Evolutionary conservation across 1,139 yeast species (phyloP).

Genomic region (Petasospora rhodanensis): DNA sequence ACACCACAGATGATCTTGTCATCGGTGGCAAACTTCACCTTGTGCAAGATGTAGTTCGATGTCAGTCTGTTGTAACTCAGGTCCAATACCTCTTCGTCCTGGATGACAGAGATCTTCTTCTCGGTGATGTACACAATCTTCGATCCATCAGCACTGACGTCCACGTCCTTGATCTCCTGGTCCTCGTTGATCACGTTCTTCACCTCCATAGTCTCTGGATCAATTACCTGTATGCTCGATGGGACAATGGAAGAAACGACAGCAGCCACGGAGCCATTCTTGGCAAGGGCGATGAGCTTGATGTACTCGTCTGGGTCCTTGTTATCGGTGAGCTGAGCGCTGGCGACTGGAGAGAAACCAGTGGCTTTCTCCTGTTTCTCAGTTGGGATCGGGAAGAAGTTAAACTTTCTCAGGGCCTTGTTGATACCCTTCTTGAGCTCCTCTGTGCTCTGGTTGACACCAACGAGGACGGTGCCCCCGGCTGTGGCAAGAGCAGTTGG

Average conservation of each 20-base stretch:
- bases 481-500: slow-evolving; percentile 67
- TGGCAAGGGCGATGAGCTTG: slow-evolving; percentile 48
- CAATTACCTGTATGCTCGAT: slow-evolving; percentile 52
- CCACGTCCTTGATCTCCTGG: slow-evolving; percentile 47
- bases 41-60: slow-evolving; percentile 41
- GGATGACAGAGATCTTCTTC: slow-evolving; percentile 46
- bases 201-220: slow-evolving; percentile 50
- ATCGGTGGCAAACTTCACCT: slow-evolving; percentile 54
- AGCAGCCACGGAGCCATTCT: slow-evolving; percentile 53
- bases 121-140: slow-evolving; percentile 56
- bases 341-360: slow-evolving; percentile 56
- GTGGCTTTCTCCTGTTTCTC: slow-evolving; percentile 39
- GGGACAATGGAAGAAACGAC: slow-evolving; percentile 59
- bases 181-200: slow-evolving; percentile 40
- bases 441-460: slow-evolving; percentile 65
- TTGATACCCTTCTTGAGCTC: slow-evolving; percentile 55
- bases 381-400: slow-evolving; percentile 26
- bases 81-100: slow-evolving; percentile 41
- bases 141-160: slow-evolving; percentile 46
- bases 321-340: slow-evolving; percentile 39
- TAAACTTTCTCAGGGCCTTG: slow-evolving; percentile 68
- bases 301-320: slow-evolving; percentile 51
- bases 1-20: slow-evolving; percentile 50
- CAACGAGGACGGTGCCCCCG: slow-evolving; percentile 52
- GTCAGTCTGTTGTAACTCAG: slow-evolving; percentile 34